Evolutionary conservation across 371 early-diverging fungal genomes (phyloP), one percentile per base, ranked within the genome.

Genomic region (Mortierella sp.): DNA sequence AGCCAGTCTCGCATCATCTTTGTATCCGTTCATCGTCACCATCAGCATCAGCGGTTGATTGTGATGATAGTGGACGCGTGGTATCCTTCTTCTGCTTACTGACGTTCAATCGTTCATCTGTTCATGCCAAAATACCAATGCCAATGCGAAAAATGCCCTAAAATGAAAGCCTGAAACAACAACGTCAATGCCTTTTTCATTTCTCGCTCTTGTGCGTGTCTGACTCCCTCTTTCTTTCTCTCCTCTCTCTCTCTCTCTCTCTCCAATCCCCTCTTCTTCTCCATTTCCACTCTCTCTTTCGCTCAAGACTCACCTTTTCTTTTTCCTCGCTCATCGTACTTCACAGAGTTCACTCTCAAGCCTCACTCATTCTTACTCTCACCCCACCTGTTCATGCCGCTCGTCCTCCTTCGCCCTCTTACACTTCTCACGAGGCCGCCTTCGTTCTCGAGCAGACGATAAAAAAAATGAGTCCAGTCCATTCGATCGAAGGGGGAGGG

Each of bases 131-230:
- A 54, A 46, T 43, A 8, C 43, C 43, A 43, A 43, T 46, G 48
- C 48, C 48, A 46, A 46, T 46, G 48, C 48, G 48, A 71, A 48
- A 21, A 72, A 53, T 37, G 16, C 37, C n/a, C 53, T 21, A 37
- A 51, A 53, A 37, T 54, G 51, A 54, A 72, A 26, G 55, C 1
- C 5, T 26, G 54, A 54, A 46, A 59, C 28, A 16, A 5, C 59
- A 59, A 59, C 59, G 59, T 34, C 57, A 53, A 31, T 55, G n/a
- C 21, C 51, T n/a, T 48, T 71, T 53, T 73, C 57, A 24, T 53
- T 57, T 43, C 53, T 21, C 37, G n/a, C n/a, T n/a, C n/a, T n/a
- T n/a, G n/a, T n/a, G n/a, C n/a, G 9, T 50, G 31, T 72, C 19
- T 31, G 34, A 14, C 26, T 71, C 71, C 48, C 44, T 37, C 13